A percentile compares a stretch with the other conserved stretches of the same genome.
Conservation (phyloP, 768 basidiomycete species). For the Clavaria fumosa region DNA sequence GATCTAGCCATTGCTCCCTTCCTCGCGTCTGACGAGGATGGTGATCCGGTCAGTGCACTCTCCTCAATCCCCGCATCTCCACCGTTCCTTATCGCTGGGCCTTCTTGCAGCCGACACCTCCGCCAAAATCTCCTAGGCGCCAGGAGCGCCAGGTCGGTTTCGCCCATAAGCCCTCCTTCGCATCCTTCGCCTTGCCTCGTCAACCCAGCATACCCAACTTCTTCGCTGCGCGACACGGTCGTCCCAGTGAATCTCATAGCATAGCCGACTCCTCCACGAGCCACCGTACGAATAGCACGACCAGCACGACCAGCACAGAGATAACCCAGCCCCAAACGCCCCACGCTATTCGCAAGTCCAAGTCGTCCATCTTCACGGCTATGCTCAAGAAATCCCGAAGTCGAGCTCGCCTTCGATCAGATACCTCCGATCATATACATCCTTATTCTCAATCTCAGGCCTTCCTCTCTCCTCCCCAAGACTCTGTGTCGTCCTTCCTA, state of each 20-base stretch:
- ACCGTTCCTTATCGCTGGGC: neutral
- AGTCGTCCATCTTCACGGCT: conserved; percentile 31
- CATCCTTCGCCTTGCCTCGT: conserved; percentile 23
- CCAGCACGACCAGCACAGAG: conserved; percentile 13
- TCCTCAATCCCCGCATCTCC: neutral
- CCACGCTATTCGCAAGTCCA: conserved; percentile 30
- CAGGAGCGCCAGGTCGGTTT: conserved; percentile 24
- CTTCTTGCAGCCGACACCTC: conserved; percentile 25
- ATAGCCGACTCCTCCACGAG: conserved; percentile 18
- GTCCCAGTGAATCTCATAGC: conserved; percentile 23
- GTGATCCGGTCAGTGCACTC: neutral
- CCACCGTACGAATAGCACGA: conserved; percentile 21
- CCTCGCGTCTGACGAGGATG: conserved; percentile 4
- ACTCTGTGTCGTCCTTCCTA: conserved; percentile 4
- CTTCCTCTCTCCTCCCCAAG: conserved; percentile 14
- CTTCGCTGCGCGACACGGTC: conserved; percentile 15
- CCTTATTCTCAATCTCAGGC: conserved; percentile 8
- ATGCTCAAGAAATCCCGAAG: conserved; percentile 26
- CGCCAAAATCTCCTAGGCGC: conserved; percentile 26
- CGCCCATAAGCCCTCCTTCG: conserved; percentile 24
- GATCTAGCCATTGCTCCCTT: conserved; percentile 12
- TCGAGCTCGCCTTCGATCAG: conserved; percentile 23
- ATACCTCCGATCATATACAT: conserved; percentile 15
- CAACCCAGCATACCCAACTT: conserved; percentile 20
- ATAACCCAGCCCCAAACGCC: conserved; percentile 19